Conservation (phyloP, 176 grass and related monocot species). For the Themeda triandra region DNA sequence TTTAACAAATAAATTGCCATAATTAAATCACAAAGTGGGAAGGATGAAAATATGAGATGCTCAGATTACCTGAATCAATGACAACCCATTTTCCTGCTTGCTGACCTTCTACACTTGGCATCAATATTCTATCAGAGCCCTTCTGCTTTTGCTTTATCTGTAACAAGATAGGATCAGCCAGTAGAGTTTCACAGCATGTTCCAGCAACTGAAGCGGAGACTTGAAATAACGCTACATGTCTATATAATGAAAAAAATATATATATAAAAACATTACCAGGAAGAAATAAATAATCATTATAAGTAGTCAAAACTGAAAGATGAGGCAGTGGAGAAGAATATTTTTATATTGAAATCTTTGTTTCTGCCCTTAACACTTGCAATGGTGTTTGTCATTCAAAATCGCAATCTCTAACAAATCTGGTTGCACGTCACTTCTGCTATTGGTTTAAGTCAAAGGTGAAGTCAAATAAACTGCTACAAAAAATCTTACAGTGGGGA, state of each 20-base stretch:
- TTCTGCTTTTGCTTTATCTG: conserved; percentile 92
- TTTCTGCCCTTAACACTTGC: background rate
- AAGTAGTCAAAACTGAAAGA: background rate
- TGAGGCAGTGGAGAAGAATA: background rate
- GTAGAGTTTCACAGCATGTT: background rate
- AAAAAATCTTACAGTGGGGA: too few species aligned
- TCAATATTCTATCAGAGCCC: conserved; percentile 66
- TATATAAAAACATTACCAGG: background rate
- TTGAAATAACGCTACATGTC: background rate
- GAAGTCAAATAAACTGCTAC: background rate
- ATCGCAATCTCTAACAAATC: background rate
- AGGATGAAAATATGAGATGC: background rate
- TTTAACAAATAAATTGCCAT: background rate
- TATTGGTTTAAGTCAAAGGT: background rate
- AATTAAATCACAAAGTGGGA: conserved; percentile 12
- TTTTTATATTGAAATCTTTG: background rate
- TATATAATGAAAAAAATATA: background rate
- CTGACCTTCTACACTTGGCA: conserved; percentile 88
- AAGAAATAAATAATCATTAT: background rate
- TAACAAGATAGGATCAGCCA: background rate
- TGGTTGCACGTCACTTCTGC: background rate
- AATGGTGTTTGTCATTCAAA: background rate
- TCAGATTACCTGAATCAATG: conserved; percentile 79
- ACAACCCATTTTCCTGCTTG: conserved; percentile 90
- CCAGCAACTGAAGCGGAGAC: background rate